phyloP scores from a whole-genome alignment of 495 filamentous ascomycete genomes.

The Neurospora pannonica region DNA sequence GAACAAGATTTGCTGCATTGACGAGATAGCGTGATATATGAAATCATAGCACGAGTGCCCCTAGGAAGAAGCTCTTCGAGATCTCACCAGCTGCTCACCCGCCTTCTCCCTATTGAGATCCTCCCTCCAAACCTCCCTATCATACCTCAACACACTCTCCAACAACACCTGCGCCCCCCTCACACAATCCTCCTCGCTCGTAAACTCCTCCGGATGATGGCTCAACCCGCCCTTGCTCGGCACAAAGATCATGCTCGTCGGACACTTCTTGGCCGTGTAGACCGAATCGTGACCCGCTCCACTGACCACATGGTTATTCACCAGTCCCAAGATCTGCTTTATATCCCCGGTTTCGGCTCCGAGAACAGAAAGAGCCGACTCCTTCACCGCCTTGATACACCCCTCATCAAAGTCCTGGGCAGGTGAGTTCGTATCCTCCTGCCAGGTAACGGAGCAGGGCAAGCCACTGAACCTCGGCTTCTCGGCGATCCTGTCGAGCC shows the following conservation, averaged over 20 bases:
- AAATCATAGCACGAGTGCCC: too few species aligned
- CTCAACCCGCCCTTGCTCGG: slow-evolving; percentile 38
- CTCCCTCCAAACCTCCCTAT: slow-evolving; percentile 5
- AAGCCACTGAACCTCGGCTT: slow-evolving; percentile 21
- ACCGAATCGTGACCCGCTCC: slow-evolving; percentile 54
- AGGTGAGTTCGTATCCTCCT: slow-evolving; percentile 49
- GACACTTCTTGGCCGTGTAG: slow-evolving; percentile 27
- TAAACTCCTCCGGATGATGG: slow-evolving; percentile 41
- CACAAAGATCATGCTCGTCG: slow-evolving; percentile 44
- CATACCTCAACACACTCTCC: slow-evolving; percentile 30
- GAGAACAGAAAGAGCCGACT: slow-evolving; percentile 47
- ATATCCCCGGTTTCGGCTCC: slow-evolving; percentile 13
- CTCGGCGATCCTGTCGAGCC: too few species aligned
- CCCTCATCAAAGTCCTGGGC: slow-evolving; percentile 61
- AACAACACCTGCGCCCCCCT: slow-evolving; percentile 28
- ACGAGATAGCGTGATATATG: not conserved
- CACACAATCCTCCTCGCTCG: slow-evolving; percentile 32
- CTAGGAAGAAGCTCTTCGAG: too few species aligned
- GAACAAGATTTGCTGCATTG: too few species aligned
- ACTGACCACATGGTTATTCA: slow-evolving; percentile 37
- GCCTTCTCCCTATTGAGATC: not conserved
- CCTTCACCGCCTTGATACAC: slow-evolving; percentile 57
- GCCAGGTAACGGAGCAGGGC: slow-evolving; percentile 22
- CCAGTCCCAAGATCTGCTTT: slow-evolving; percentile 5
- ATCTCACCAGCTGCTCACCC: not conserved